phyloP scores from a whole-genome alignment of 306 rosid genomes.

The Senna siamea region DNA sequence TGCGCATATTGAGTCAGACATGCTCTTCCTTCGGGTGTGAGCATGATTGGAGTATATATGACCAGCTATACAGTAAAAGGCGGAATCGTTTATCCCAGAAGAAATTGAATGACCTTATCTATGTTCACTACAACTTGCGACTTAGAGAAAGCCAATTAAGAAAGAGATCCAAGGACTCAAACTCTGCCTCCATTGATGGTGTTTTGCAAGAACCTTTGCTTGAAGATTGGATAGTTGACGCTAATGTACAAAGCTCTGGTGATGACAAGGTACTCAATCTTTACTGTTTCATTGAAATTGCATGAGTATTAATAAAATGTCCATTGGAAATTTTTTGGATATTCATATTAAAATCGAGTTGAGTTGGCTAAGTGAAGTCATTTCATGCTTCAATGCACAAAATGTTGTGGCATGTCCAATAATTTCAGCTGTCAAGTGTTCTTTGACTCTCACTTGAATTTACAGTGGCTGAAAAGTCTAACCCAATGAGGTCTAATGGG shows the following conservation, averaged over 20 bases:
- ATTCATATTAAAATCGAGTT: conserved; percentile 10
- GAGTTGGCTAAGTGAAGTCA: conserved; percentile 19
- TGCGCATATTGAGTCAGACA: conserved; percentile 90
- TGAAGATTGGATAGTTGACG: conserved; percentile 76
- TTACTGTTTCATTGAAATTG: conserved; percentile 22
- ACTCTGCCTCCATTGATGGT: conserved; percentile 58
- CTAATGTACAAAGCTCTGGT: conserved; percentile 51
- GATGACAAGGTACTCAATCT: conserved; percentile 65
- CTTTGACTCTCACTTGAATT: conserved; percentile 24
- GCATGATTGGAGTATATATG: conserved; percentile 78
- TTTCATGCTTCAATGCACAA: conserved; percentile 23
- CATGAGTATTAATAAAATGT: conserved; percentile 13
- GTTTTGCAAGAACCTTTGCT: conserved; percentile 59
- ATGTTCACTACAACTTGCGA: conserved; percentile 86
- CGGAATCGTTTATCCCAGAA: conserved; percentile 70
- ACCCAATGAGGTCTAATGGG: neutral
- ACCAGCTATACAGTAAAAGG: conserved; percentile 65
- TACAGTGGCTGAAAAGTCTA: conserved; percentile 13
- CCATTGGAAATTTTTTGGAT: conserved; percentile 10
- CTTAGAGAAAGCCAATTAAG: conserved; percentile 82
- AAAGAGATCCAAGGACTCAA: conserved; percentile 59
- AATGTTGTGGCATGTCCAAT: neutral
- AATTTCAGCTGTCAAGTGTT: conserved; percentile 18
- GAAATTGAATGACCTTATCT: conserved; percentile 71
- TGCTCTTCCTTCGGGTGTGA: conserved; percentile 81